phyloP scores from a whole-genome alignment of 2,329 filamentous ascomycete species.

The Alternaria dauci region DNA sequence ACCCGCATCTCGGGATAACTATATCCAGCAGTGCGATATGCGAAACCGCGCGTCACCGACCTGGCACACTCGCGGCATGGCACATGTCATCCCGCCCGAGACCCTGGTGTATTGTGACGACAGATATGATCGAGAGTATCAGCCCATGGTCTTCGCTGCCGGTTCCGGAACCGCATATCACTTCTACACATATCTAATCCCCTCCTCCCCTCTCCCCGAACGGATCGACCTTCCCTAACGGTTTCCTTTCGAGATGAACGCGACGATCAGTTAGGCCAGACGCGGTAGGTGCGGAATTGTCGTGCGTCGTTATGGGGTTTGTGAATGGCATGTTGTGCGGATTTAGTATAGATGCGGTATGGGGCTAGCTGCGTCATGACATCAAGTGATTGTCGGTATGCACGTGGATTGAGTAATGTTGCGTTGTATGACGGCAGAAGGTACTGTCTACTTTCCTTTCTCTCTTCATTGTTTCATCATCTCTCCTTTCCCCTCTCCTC shows the following conservation, averaged over 20 bases:
- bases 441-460: not conserved
- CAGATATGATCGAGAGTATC: not conserved
- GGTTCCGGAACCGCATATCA: not conserved
- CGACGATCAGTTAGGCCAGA: constrained; percentile 1
- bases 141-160: not conserved
- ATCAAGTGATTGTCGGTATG: not conserved
- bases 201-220: not conserved
- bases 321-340: not conserved
- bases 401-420: not conserved
- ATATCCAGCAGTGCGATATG: not conserved
- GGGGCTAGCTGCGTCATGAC: not conserved
- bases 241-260: not conserved
- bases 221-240: not conserved
- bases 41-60: not conserved
- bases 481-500: not conserved
- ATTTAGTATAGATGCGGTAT: not conserved
- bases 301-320: not conserved
- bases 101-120: constrained; percentile 1
- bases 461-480: not conserved
- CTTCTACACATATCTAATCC: not conserved
- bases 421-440: not conserved
- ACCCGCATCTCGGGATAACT: constrained; percentile 1
- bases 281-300: not conserved
- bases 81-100: not conserved
- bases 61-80: not conserved